Evolutionary conservation across 768 basidiomycete species (phyloP), one percentile per base, ranked within the genome.

Genomic region (Paxillus involutus): DNA sequence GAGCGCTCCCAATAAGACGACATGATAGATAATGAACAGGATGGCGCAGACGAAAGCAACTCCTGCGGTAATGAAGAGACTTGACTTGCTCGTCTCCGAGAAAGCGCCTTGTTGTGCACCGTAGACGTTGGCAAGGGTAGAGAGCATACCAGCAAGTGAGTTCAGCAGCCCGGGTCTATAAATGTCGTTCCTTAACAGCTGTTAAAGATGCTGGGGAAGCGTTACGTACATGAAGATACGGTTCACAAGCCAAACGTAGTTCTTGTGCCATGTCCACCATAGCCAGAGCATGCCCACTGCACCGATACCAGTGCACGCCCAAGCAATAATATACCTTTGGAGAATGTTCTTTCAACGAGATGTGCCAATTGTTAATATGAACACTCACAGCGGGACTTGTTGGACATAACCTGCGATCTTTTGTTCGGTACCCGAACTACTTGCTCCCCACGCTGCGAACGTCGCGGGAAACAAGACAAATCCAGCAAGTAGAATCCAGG

Each of bases 391-490:
- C 36, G 80, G 75, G 8, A 80, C 53, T 50, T 75, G 62, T 21
- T 73, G 66, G 36, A 81, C 65, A 9, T 65, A 69, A 21, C 70
- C 59, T 46, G 79, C 56, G 43, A 75, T 57, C n/a, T 62, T 44
- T 26, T 63, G 63, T 41, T 66, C 67, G 11, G 73, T 59, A 26
- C 65, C 71, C 53, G 60, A 36, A 66, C 61, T 16, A 52, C 42
- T 29, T n/a, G 35, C 32, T 41, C 44, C 6, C 64, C 80, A 66
- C 58, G 73, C 79, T 40, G 75, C 68, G 62, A 82, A 82, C 19
- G 80, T 81, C 43, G 79, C 80, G 2, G 80, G 81, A 62, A 82
- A 81, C 32, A 83, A 67, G 10, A 82, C 71, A 57, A 82, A 81
- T 8, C 80, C 80, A 12, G 80, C 80, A 29, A 82, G 65, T 46